Conservation (phyloP, 1,284 basidiomycete genomes). For the Lignosus rhinocerotis region DNA sequence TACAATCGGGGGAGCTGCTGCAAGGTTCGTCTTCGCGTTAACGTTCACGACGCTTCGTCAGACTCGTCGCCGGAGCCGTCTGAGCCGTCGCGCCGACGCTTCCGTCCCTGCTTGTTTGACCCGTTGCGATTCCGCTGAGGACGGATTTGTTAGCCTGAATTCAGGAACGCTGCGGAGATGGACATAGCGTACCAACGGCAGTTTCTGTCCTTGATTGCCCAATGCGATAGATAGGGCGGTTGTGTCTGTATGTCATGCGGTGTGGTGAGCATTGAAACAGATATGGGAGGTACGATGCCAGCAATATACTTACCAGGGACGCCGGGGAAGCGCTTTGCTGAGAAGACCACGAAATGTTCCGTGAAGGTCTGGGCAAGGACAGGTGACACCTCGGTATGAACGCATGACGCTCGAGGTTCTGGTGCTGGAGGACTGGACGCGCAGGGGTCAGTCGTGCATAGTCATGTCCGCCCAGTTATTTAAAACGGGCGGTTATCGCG, state of each 20-base stretch:
- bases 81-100: slow-evolving; percentile 50
- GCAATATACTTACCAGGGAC: slow-evolving; percentile 69
- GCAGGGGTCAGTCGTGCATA: slow-evolving; percentile 16
- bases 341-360: slow-evolving; percentile 87
- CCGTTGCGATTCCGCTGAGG: slow-evolving; percentile 69
- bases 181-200: slow-evolving; percentile 68
- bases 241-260: slow-evolving; percentile 54
- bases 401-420: slow-evolving; percentile 60
- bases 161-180: slow-evolving; percentile 8
- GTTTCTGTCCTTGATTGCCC: slow-evolving; percentile 87
- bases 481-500: slow-evolving; percentile 17
- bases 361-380: slow-evolving; percentile 85
- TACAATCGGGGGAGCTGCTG: slow-evolving; percentile 18
- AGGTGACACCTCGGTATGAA: slow-evolving; percentile 66
- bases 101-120: slow-evolving; percentile 49
- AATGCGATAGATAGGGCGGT: slow-evolving; percentile 90
- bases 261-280: slow-evolving; percentile 10
- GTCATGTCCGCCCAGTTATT: slow-evolving; percentile 16
- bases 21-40: slow-evolving; percentile 11
- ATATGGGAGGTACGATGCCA: not conserved
- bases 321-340: slow-evolving; percentile 90
- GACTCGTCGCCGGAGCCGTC: slow-evolving; percentile 51
- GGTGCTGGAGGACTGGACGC: slow-evolving; percentile 65
- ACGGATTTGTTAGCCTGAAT: slow-evolving; percentile 15
- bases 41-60: slow-evolving; percentile 36